These are phyloP conservation scores for Colletotrichum musae DNA, from an alignment of 2,329 filamentous ascomycete genomes.

Conservation along the genomic window DNA sequence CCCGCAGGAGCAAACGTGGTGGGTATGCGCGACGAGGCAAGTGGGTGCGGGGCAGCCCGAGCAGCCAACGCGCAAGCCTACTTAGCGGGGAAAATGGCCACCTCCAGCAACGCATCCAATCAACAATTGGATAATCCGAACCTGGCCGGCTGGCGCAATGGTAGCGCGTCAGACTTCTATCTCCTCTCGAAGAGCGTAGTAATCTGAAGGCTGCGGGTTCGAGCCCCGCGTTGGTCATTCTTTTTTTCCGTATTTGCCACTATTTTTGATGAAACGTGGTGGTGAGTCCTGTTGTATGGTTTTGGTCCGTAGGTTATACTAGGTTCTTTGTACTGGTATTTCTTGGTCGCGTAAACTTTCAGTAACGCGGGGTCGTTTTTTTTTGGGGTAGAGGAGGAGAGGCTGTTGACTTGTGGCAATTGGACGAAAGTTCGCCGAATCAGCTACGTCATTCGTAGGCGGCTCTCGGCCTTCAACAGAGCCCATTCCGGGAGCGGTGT, in stretches of 20 bases:
- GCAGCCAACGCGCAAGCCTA: neutral
- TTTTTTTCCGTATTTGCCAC: neutral
- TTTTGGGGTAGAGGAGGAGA: neutral
- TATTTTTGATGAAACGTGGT: neutral
- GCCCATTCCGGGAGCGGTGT: neutral
- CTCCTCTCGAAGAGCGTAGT: neutral
- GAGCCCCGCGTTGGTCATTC: slow-evolving; percentile 39
- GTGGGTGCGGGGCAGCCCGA: too few species aligned
- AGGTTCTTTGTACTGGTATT: neutral
- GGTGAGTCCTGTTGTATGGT: too few species aligned
- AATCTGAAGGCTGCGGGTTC: slow-evolving; percentile 41
- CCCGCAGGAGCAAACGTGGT: too few species aligned
- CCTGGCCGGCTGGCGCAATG: slow-evolving; percentile 41
- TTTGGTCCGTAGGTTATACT: neutral
- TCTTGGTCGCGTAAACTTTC: neutral
- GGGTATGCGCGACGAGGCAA: too few species aligned
- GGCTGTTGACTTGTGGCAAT: neutral
- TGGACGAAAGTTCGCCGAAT: neutral
- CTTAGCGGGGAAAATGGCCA: neutral
- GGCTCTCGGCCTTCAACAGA: neutral
- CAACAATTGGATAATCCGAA: slow-evolving; percentile 14
- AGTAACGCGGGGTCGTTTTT: neutral
- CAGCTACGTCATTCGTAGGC: slow-evolving; percentile 14
- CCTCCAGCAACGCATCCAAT: slow-evolving; percentile 17
- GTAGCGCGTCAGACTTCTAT: slow-evolving; percentile 42